Base-by-base conservation (phyloP, 2,329 filamentous ascomycete species). In the Penicillium sp. region DNA sequence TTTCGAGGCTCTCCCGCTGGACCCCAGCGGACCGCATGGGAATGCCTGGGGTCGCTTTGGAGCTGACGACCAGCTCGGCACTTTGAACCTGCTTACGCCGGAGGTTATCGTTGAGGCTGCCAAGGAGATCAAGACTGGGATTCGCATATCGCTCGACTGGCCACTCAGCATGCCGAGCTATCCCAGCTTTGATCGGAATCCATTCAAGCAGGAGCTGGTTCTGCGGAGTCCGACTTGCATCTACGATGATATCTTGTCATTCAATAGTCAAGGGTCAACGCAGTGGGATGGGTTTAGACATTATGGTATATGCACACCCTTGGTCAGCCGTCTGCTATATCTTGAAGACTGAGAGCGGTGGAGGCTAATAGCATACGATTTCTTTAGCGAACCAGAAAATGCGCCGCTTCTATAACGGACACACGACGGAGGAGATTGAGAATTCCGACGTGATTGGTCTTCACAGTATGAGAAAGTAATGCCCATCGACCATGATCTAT, bases 11-110 rank as follows among this genome's bases (percentile, higher is more conserved):
- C 63, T 68, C 4, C 66, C 66, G 4, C 41, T 68, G 18, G 63
- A 66, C 39, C 57, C 61, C 14, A 60, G 24, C n/a, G 82, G 82
- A 1, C 81, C 82, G 4, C 75, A 72, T 2, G 80, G 81, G 14
- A 85, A 85, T 54, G 82, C 83, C 5, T 86, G 83, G 83, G 82
- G 82, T 2, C 77, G 82, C 6, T 85, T 82, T 60, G 83, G 83
- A 13, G 65, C 72, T 6, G 60, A 76, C 4, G 83, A 86, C 57
- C 72, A 84, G 64, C 75, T 83, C 6, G 83, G 83, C 33, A 82
- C 79, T 47, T 70, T 85, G 3, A 85, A 85, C 64, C 74, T 83
- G 3, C 75, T 85, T 47, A 85, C 82, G 0, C 76, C 79, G 1
- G 64, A 72, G 19, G 74, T 75, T 6, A 72, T 81, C 18, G 73